Evolutionary conservation across 805 yeast species (phyloP).

Genomic region (Wickerhamiella lipophila): DNA sequence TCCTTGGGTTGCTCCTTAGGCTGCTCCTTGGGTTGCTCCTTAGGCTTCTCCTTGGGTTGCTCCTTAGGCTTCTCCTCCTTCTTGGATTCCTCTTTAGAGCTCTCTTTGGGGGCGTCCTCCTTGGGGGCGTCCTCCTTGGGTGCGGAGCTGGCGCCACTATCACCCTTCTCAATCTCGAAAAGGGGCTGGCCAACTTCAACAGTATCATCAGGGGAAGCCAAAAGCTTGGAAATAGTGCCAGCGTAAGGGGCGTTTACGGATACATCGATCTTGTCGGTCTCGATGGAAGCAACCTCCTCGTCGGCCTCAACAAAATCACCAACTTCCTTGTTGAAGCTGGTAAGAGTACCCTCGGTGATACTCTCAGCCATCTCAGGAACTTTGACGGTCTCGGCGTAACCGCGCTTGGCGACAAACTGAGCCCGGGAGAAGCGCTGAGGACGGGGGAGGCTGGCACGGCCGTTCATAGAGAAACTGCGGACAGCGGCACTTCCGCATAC

Average conservation of each 20-base stretch:
- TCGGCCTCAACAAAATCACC: slow-evolving; percentile 83
- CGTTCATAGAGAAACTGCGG: slow-evolving; percentile 9
- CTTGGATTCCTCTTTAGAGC: slow-evolving; percentile 20
- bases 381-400: slow-evolving; percentile 41
- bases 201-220: slow-evolving; percentile 78
- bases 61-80: slow-evolving; percentile 23
- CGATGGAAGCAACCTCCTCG: slow-evolving; percentile 90
- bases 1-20: slow-evolving; percentile 27
- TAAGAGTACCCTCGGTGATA: slow-evolving; percentile 88
- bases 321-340: slow-evolving; percentile 45
- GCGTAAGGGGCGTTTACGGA: slow-evolving; percentile 90
- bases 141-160: slow-evolving; percentile 43
- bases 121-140: slow-evolving; percentile 21
- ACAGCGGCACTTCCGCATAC: neutral
- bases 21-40: slow-evolving; percentile 27
- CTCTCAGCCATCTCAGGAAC: slow-evolving; percentile 99
- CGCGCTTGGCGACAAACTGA: slow-evolving; percentile 13
- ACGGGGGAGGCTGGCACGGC: slow-evolving; percentile 10
- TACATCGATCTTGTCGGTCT: slow-evolving; percentile 95
- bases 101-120: slow-evolving; percentile 20
- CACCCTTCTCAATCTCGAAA: slow-evolving; percentile 69
- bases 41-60: slow-evolving; percentile 23
- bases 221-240: slow-evolving; percentile 76
- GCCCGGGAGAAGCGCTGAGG: slow-evolving; percentile 11
- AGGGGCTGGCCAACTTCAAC: slow-evolving; percentile 93